phyloP scores from a whole-genome alignment of 257 asterid species.

The Solanum peruvianum region DNA sequence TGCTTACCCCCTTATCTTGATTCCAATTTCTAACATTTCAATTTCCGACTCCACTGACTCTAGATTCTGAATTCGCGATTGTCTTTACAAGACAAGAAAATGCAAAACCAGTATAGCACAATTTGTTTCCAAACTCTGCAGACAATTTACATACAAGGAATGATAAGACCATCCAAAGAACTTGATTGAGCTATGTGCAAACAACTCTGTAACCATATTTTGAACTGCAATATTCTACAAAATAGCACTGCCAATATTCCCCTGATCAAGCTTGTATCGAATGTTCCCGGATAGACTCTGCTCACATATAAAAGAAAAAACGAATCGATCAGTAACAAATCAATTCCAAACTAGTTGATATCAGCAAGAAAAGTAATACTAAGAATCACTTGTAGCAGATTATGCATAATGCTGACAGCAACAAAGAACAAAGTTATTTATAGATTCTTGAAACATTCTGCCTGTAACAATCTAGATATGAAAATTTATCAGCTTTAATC shows the following conservation, averaged over 20 bases:
- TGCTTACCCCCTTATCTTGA: background rate
- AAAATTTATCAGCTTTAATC: background rate
- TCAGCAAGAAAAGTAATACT: background rate
- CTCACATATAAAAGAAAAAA: background rate
- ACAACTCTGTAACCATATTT: conserved; percentile 4
- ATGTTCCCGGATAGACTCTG: conserved; percentile 30
- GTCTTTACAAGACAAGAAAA: conserved; percentile 23
- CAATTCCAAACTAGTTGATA: background rate
- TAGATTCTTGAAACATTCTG: background rate
- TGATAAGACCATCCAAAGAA: conserved; percentile 4
- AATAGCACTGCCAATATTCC: conserved; percentile 12
- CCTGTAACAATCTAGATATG: background rate
- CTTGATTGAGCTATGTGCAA: conserved; percentile 41
- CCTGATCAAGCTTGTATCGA: conserved; percentile 14
- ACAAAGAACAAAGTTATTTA: background rate
- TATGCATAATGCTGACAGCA: background rate
- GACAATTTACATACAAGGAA: conserved; percentile 32
- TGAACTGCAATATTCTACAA: conserved; percentile 22
- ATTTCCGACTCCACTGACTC: background rate
- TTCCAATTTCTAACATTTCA: background rate
- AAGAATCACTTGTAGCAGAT: background rate
- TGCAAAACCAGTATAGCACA: conserved; percentile 17
- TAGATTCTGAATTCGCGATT: conserved; percentile 16
- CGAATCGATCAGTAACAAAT: too few species aligned
- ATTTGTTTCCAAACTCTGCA: conserved; percentile 5